Percentiles rank a stretch among this genome's conserved stretches.
phyloP scores from a whole-genome alignment of 2,329 filamentous ascomycete species.

The Aureobasidium sp. region DNA sequence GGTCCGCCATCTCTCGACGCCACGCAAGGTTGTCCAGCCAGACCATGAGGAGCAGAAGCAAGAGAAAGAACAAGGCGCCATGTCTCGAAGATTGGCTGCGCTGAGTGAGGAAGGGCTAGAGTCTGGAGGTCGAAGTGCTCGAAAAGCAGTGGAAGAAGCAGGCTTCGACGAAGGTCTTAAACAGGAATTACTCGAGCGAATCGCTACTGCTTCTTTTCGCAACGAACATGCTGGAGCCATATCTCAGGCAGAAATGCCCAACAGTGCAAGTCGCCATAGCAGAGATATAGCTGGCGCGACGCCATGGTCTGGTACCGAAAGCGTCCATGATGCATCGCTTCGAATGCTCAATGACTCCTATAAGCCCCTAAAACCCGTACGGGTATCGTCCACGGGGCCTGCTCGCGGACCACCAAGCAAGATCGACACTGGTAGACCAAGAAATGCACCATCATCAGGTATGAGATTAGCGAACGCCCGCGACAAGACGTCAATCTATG shows the following conservation, averaged over 20 bases:
- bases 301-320: slow-evolving; percentile 75
- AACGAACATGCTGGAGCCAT: slow-evolving; percentile 48
- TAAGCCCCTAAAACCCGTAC: slow-evolving; percentile 45
- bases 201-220: slow-evolving; percentile 49
- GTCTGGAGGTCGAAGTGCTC: slow-evolving; percentile 47
- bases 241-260: slow-evolving; percentile 47
- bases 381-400: slow-evolving; percentile 25
- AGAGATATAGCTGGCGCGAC: slow-evolving; percentile 59
- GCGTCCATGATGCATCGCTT: slow-evolving; percentile 64
- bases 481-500: slow-evolving; percentile 52
- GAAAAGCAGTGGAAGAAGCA: slow-evolving; percentile 52
- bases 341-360: slow-evolving; percentile 66
- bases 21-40: slow-evolving; percentile 11
- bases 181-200: slow-evolving; percentile 50
- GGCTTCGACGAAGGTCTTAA: slow-evolving; percentile 58
- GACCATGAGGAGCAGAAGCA: neutral
- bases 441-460: slow-evolving; percentile 35
- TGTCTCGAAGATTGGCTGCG: slow-evolving; percentile 50
- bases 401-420: slow-evolving; percentile 36
- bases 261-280: slow-evolving; percentile 60
- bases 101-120: slow-evolving; percentile 55
- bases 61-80: slow-evolving; percentile 44
- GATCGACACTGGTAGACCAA: slow-evolving; percentile 36
- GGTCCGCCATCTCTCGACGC: slow-evolving; percentile 16
- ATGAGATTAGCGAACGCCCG: slow-evolving; percentile 50